A percentile compares a stretch with the other conserved stretches of the same genome.
Evolutionary conservation across 768 basidiomycete species (phyloP).

Genomic region (Lactarius evosmus): DNA sequence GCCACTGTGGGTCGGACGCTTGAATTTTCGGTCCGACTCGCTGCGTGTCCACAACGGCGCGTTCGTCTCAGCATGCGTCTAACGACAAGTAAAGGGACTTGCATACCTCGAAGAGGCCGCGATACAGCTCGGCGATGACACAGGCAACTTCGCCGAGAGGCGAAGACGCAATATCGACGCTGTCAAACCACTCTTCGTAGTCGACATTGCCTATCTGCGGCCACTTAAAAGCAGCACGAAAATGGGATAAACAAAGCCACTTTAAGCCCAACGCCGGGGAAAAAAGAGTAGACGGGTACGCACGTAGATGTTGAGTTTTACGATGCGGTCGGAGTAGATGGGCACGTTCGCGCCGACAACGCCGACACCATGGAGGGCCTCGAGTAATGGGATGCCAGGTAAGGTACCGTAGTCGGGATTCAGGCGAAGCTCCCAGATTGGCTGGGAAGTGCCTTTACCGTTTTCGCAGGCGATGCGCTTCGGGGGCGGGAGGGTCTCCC

Average conservation of each 20-base stretch:
- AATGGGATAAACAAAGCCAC: background rate
- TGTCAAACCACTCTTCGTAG: conserved; percentile 22
- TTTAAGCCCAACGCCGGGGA: background rate
- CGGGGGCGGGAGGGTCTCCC: conserved; percentile 10
- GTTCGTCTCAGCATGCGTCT: background rate
- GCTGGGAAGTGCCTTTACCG: conserved; percentile 1
- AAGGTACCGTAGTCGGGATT: conserved; percentile 20
- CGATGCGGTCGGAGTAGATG: background rate
- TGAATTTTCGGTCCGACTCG: conserved; percentile 17
- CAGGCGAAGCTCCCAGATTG: conserved; percentile 18
- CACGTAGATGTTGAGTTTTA: conserved; percentile 13
- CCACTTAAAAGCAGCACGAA: background rate
- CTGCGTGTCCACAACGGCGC: background rate
- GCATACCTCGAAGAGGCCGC: conserved; percentile 16
- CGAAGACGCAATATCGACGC: conserved; percentile 13
- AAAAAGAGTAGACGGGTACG: background rate
- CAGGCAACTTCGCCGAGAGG: conserved; percentile 4
- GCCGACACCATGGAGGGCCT: conserved; percentile 18
- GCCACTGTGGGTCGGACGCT: conserved; percentile 8
- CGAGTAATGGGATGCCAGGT: conserved; percentile 19
- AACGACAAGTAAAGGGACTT: background rate
- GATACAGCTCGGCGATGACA: conserved; percentile 16
- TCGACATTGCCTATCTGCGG: conserved; percentile 9
- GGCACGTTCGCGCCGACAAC: conserved; percentile 4
- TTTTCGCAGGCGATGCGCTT: background rate